Conservation (phyloP, 495 filamentous ascomycete genomes). For the Hyaloscypha variabilis region DNA sequence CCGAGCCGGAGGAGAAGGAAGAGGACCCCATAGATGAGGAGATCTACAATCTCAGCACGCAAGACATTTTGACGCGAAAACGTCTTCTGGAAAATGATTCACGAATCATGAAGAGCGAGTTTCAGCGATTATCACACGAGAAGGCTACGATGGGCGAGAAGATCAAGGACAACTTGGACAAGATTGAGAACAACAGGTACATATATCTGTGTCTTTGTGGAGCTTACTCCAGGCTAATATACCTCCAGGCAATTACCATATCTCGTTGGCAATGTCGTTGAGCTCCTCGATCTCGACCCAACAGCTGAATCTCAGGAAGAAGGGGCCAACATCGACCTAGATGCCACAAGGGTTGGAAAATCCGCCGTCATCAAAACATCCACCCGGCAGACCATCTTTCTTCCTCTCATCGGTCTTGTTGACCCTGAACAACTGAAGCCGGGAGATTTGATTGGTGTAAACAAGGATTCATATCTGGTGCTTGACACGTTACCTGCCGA, state of each 20-base stretch:
- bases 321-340: slow-evolving; percentile 96
- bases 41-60: slow-evolving; percentile 85
- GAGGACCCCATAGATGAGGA: slow-evolving; percentile 88
- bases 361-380: slow-evolving; percentile 99
- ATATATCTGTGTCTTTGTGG: slow-evolving; percentile 26
- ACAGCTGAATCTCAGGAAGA: slow-evolving; percentile 95
- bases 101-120: slow-evolving; percentile 98
- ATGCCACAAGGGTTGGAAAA: slow-evolving; percentile 95
- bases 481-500: slow-evolving; percentile 98
- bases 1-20: slow-evolving; percentile 69
- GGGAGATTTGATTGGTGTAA: slow-evolving; percentile 95
- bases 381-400: slow-evolving; percentile 97
- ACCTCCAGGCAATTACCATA: slow-evolving; percentile 86
- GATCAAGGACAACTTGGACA: slow-evolving; percentile 98
- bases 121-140: slow-evolving; percentile 90
- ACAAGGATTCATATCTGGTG: slow-evolving; percentile 99
- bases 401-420: slow-evolving; percentile 95
- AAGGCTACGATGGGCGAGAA: slow-evolving; percentile 94
- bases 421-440: slow-evolving; percentile 92
- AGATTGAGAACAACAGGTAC: slow-evolving; percentile 98
- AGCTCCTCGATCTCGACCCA: slow-evolving; percentile 94
- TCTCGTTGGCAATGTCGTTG: slow-evolving; percentile 97
- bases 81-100: slow-evolving; percentile 95
- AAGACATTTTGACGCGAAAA: slow-evolving; percentile 86
- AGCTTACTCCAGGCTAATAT: slow-evolving; percentile 19